phyloP scores from a whole-genome alignment of 441 rosid species.

The Capsella rubella region DNA sequence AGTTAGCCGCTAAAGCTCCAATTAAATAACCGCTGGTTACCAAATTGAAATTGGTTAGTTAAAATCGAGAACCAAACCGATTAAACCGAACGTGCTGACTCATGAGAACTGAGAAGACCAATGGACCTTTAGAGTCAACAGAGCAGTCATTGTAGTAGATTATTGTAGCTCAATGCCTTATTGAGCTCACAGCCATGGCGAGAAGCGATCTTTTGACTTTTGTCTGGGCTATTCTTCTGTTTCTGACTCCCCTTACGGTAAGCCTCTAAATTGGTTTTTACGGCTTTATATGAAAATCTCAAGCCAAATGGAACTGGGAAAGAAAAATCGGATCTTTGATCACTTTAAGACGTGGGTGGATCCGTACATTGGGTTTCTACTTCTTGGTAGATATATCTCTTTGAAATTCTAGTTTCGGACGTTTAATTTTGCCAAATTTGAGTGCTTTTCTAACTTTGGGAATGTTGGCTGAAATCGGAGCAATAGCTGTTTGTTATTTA shows the following conservation, averaged over 20 bases:
- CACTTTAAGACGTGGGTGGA: too few relatives aligned
- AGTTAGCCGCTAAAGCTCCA: background rate
- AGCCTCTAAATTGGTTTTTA: background rate
- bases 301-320: conserved; percentile 1
- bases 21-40: background rate
- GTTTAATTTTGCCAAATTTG: background rate
- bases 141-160: background rate
- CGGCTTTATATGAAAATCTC: background rate
- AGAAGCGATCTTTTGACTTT: conserved; percentile 11
- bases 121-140: conserved; percentile 3
- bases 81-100: background rate
- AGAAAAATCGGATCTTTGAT: conserved; percentile 33
- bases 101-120: background rate
- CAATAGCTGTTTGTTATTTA: background rate
- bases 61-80: conserved; percentile 2
- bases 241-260: conserved; percentile 27
- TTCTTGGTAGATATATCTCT: conserved; percentile 4
- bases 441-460: conserved; percentile 20
- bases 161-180: background rate
- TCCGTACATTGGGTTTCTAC: too few relatives aligned
- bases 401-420: background rate
- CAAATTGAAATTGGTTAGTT: background rate
- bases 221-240: conserved; percentile 28
- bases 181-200: conserved; percentile 37
- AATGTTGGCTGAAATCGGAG: background rate